A percentile compares a stretch with the other conserved stretches of the same genome.
phyloP scores from a whole-genome alignment of 2,329 filamentous ascomycete species.

The Beauveria varroae region DNA sequence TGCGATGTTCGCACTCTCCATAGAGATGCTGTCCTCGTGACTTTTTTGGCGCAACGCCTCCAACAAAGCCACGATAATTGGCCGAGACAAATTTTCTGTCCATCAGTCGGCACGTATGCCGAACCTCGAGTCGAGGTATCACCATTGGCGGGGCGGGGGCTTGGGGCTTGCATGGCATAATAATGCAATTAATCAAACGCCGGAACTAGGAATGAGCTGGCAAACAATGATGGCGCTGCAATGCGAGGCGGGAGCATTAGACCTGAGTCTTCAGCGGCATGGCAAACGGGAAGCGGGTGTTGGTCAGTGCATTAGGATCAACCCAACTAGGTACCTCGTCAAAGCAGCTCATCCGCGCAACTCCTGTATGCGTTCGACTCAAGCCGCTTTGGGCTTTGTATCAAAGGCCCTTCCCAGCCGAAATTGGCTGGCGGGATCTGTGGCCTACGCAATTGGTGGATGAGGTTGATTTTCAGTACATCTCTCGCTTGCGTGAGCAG shows the following conservation, averaged over 20 bases:
- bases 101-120: background rate
- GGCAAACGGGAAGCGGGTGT: background rate
- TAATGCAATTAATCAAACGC: background rate
- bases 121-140: background rate
- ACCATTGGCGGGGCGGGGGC: too few species aligned
- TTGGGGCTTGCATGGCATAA: background rate
- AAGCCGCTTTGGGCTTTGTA: too few species aligned
- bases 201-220: background rate
- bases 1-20: background rate
- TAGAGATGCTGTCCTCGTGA: background rate
- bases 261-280: background rate
- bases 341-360: background rate
- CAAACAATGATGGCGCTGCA: background rate
- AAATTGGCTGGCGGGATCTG: too few species aligned
- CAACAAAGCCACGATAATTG: background rate
- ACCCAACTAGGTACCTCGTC: background rate
- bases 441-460: too few species aligned
- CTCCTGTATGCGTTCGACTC: too few species aligned
- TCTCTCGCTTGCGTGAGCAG: too few species aligned
- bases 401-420: too few species aligned
- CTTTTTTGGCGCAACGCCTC: background rate
- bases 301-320: background rate
- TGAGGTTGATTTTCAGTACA: too few species aligned
- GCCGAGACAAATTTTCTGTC: background rate
- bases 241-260: background rate